These are phyloP conservation scores for Rhodotorula diobovata DNA, from an alignment of 768 basidiomycete species.

Conservation along the genomic window DNA sequence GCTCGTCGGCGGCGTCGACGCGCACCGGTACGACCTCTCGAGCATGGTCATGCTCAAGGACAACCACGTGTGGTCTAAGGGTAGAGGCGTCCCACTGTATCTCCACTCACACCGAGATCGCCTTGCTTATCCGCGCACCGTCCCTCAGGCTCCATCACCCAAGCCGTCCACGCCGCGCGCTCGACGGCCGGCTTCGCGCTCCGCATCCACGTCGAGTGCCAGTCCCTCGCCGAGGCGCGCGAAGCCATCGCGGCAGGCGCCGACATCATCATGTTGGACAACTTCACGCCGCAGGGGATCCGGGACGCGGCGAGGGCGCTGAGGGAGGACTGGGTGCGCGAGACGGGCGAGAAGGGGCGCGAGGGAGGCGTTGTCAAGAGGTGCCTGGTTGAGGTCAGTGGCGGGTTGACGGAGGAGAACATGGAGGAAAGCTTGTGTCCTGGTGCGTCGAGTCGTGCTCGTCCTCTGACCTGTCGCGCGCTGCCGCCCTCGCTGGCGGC, in stretches of 20 bases:
- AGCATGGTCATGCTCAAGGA: slow-evolving; percentile 99
- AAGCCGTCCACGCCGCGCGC: slow-evolving; percentile 78
- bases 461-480: too few species aligned
- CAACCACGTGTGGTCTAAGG: slow-evolving; percentile 97
- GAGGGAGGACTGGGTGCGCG: slow-evolving; percentile 70
- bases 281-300: slow-evolving; percentile 53
- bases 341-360: slow-evolving; percentile 4
- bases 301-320: slow-evolving; percentile 63
- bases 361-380: slow-evolving; percentile 43
- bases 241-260: slow-evolving; percentile 91
- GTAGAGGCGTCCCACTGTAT: slow-evolving; percentile 49
- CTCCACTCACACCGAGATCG: not conserved
- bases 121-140: too few species aligned
- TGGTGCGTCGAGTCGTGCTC: slow-evolving; percentile 54
- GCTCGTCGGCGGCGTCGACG: slow-evolving; percentile 93
- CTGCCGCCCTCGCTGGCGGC: too few species aligned
- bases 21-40: slow-evolving; percentile 92
- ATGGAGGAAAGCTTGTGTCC: slow-evolving; percentile 72
- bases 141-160: slow-evolving; percentile 73
- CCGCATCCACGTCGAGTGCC: slow-evolving; percentile 88
- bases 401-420: slow-evolving; percentile 86
- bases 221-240: slow-evolving; percentile 80
- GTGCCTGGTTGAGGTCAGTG: slow-evolving; percentile 88
- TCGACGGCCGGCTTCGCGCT: slow-evolving; percentile 85
- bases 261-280: slow-evolving; percentile 46